Evolutionary conservation across 148 eudicot species (phyloP).

Genomic region (Heliamphora exappendiculata): DNA sequence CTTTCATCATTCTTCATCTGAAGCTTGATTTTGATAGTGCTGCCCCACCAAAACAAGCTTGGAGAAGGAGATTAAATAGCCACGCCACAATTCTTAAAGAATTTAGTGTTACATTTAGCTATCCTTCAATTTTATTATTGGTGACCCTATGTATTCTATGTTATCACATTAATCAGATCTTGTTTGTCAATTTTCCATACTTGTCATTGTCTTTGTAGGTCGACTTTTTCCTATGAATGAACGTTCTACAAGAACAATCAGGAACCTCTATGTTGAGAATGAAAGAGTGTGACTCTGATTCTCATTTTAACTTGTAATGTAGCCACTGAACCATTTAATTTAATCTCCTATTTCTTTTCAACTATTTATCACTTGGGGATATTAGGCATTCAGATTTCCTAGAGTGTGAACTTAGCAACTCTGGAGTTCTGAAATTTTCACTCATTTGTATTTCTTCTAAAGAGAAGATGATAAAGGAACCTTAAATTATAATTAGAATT

Average conservation of each 20-base stretch:
- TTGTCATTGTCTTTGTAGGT: slow-evolving; percentile 46
- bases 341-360: too few species aligned
- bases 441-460: too few species aligned
- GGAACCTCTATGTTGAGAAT: too few species aligned
- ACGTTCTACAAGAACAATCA: slow-evolving; percentile 85
- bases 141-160: too few species aligned
- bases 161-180: too few species aligned
- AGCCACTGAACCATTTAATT: too few species aligned
- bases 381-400: background rate
- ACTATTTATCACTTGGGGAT: background rate
- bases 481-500: too few species aligned
- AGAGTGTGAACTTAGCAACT: background rate
- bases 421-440: background rate
- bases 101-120: slow-evolving; percentile 88
- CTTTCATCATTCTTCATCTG: slow-evolving; percentile 8
- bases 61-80: slow-evolving; percentile 89
- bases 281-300: too few species aligned
- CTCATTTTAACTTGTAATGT: too few species aligned
- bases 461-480: too few species aligned
- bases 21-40: slow-evolving; percentile 94
- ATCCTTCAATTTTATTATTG: too few species aligned
- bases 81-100: slow-evolving; percentile 88
- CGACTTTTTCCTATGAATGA: slow-evolving; percentile 79
- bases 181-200: background rate
- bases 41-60: slow-evolving; percentile 87